Conservation (phyloP, 305 asterid genomes). For the Rubia tinctorum region DNA sequence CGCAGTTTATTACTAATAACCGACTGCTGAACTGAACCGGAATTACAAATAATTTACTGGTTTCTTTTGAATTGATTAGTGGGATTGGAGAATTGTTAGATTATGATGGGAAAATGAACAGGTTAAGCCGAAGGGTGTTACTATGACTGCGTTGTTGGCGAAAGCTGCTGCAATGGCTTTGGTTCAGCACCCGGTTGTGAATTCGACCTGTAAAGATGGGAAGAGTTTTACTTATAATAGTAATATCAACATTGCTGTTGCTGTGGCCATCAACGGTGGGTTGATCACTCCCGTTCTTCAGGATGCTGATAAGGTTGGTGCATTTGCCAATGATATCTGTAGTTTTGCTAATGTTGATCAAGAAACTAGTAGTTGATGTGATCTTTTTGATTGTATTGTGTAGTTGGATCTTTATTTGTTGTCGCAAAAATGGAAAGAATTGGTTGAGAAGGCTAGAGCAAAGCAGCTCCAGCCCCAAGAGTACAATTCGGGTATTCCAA, state of each 20-base stretch:
- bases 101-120: slow-evolving; percentile 23
- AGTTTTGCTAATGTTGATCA: background rate
- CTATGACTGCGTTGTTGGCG: slow-evolving; percentile 92
- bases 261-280: slow-evolving; percentile 92
- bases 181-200: slow-evolving; percentile 94
- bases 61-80: no score
- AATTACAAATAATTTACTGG: no score
- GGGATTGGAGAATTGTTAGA: slow-evolving; percentile 3
- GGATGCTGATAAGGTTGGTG: slow-evolving; percentile 85
- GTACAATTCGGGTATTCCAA: slow-evolving; percentile 65
- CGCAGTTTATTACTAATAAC: background rate
- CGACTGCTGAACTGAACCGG: background rate
- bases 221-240: slow-evolving; percentile 82
- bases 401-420: slow-evolving; percentile 93
- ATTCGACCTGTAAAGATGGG: slow-evolving; percentile 87
- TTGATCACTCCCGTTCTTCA: slow-evolving; percentile 98
- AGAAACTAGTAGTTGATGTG: slow-evolving; percentile 1
- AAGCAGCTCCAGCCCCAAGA: slow-evolving; percentile 97
- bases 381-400: slow-evolving; percentile 21
- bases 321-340: background rate
- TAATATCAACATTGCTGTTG: slow-evolving; percentile 83
- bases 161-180: slow-evolving; percentile 97
- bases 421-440: slow-evolving; percentile 94
- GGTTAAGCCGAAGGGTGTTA: slow-evolving; percentile 82
- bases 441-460: slow-evolving; percentile 91